Conservation (phyloP, 768 basidiomycete species). For the Termitomyces sp. region DNA sequence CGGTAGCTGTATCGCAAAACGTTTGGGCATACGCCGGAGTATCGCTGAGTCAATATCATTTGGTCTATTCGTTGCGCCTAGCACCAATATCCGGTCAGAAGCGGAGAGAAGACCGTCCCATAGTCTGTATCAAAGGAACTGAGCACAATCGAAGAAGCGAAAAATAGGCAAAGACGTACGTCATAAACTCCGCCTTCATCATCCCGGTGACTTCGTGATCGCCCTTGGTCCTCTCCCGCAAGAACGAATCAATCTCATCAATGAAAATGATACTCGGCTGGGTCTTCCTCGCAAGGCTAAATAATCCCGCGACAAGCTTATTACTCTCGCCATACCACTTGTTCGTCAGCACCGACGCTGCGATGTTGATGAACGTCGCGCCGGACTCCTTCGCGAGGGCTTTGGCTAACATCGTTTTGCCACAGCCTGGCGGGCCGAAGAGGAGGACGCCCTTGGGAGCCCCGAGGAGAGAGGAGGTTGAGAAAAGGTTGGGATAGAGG, state of each 20-base stretch:
- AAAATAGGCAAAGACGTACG: conserved; percentile 41
- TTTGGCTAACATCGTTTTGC: conserved; percentile 99
- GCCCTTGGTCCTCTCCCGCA: conserved; percentile 80
- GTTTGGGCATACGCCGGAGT: conserved; percentile 96
- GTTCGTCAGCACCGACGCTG: conserved; percentile 43
- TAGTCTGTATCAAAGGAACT: conserved; percentile 41
- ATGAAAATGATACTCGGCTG: conserved; percentile 98
- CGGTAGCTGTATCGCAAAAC: conserved; percentile 84
- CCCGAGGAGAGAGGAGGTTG: conserved; percentile 76
- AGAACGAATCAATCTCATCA: conserved; percentile 96
- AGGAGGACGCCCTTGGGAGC: conserved; percentile 96
- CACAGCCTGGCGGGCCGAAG: conserved; percentile 96
- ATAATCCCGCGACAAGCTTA: conserved; percentile 92
- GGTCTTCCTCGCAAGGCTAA: conserved; percentile 89
- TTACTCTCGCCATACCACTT: conserved; percentile 61
- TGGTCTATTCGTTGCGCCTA: conserved; percentile 95
- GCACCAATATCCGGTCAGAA: conserved; percentile 78
- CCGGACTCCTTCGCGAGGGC: conserved; percentile 96
- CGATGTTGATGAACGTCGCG: conserved; percentile 85
- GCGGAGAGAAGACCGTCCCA: conserved; percentile 94
- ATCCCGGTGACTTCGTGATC: conserved; percentile 98
- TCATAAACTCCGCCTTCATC: conserved; percentile 98
- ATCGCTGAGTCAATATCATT: conserved; percentile 88
- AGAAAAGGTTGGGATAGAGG: conserved; percentile 86
- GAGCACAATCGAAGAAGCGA: not conserved